Evolutionary conservation across 2,329 filamentous ascomycete genomes (phyloP).

Genomic region (Penicillium palitans): DNA sequence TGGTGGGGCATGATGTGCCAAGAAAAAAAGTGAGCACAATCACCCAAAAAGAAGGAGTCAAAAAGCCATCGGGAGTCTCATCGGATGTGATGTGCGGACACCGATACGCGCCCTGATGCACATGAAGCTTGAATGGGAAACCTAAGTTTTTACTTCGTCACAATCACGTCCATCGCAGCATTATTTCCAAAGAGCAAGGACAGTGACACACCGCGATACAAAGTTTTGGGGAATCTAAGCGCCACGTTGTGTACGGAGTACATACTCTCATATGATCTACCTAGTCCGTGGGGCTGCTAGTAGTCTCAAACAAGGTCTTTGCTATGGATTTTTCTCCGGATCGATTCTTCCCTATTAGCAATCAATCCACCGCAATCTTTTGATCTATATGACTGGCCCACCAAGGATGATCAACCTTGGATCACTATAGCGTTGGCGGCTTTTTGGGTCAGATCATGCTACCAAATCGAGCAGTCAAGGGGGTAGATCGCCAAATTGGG

Average conservation of each 20-base stretch:
- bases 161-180: background rate
- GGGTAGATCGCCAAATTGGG: conserved; percentile 8
- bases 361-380: conserved; percentile 5
- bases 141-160: conserved; percentile 3
- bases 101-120: conserved; percentile 22
- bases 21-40: conserved; percentile 1
- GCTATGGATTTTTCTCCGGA: conserved; percentile 5
- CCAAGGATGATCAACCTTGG: conserved; percentile 6
- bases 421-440: conserved; percentile 10
- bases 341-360: background rate
- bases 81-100: conserved; percentile 15
- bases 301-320: background rate
- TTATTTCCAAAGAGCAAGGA: background rate
- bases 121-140: conserved; percentile 17
- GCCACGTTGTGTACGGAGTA: conserved; percentile 16
- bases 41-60: background rate
- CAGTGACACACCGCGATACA: background rate
- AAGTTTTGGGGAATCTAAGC: conserved; percentile 4
- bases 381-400: conserved; percentile 9
- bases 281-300: background rate
- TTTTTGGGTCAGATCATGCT: conserved; percentile 9
- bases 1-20: conserved; percentile 5
- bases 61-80: background rate
- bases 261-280: conserved; percentile 3
- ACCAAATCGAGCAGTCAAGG: background rate